Base-by-base conservation (phyloP, 2,329 filamentous ascomycete species). In the Aphanocladium album region DNA sequence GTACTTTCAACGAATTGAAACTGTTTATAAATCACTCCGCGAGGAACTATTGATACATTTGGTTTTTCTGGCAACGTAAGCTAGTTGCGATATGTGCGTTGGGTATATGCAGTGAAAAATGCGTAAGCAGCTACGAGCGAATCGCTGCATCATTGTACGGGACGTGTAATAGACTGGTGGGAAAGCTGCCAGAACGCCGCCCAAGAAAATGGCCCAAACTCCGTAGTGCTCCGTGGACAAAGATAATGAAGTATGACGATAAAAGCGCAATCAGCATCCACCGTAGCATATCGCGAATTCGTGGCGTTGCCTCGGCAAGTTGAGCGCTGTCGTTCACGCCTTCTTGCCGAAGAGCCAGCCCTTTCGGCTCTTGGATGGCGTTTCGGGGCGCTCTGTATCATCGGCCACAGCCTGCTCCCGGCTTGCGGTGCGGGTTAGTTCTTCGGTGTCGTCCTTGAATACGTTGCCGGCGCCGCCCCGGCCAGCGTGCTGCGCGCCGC, bases 401-500 rank as follows among this genome's bases (percentile, higher is more conserved):
- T 62, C 60, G 21, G 21, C 50, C 16, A 73, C 66, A 37, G 71
- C 73, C 53, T 69, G 66, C 45, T 76, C 74, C 37, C 67, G 66
- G 63, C 68, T 69, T 62, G 66, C 66, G 21, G 71, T 67, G 51
- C 69, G 64, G 37, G 73, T 70, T 43, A 73, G 65, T 67, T 68
- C 69, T 7, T 59, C 56, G 37, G 56, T 23, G 57, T 73, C 74
- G 52, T 78, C 75, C 66, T 78, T 80, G 75, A 83, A 82, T 54
- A 90, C 75, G 73, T 93, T 93, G 64, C 88, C 89, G 21, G 88
- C 87, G 60, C 90, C 90, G 41, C 90, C 90, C 43, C 90, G 86
- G 45, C 90, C 90, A 68, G 85, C 82, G 72, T 91, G 86, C 61
- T 83, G 82, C 30, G 81, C 81, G 46, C 81, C 82, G n/a, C 77